Conservation (phyloP, 73 alveolate species). For the Durusdinium trenchii region DNA sequence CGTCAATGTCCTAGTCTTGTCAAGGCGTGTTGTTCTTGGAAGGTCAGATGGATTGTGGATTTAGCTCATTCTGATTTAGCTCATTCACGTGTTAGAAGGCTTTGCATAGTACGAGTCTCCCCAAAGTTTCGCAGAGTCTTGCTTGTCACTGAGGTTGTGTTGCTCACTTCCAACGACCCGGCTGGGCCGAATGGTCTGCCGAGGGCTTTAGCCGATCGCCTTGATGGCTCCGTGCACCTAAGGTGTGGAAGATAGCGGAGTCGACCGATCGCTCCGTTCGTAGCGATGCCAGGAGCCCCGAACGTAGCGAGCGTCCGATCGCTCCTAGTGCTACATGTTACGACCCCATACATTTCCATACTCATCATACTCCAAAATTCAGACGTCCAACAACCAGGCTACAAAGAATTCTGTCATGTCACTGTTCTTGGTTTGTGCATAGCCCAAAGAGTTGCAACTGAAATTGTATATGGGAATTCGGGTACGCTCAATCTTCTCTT, state of each 20-base stretch:
- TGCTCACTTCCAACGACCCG: constrained; percentile 86
- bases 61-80: no score
- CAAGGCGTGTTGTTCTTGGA: background rate
- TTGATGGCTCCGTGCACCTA: constrained; percentile 48
- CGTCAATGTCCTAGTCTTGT: background rate
- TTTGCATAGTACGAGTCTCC: background rate
- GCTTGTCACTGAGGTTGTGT: constrained; percentile 28
- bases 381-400: no score
- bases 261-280: no score
- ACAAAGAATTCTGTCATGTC: no score
- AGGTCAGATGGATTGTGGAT: no score
- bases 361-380: no score
- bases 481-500: no score
- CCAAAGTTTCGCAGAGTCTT: background rate
- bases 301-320: background rate
- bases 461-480: no score
- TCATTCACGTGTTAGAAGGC: background rate
- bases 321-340: background rate
- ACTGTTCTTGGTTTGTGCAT: background rate
- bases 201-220: constrained; percentile 89
- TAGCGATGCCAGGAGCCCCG: no score
- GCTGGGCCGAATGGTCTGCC: constrained; percentile 60
- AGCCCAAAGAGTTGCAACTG: background rate
- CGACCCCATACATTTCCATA: background rate
- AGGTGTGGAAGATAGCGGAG: no score